Conservation (phyloP, 495 filamentous ascomycete genomes). For the Sporormia fimetaria region DNA sequence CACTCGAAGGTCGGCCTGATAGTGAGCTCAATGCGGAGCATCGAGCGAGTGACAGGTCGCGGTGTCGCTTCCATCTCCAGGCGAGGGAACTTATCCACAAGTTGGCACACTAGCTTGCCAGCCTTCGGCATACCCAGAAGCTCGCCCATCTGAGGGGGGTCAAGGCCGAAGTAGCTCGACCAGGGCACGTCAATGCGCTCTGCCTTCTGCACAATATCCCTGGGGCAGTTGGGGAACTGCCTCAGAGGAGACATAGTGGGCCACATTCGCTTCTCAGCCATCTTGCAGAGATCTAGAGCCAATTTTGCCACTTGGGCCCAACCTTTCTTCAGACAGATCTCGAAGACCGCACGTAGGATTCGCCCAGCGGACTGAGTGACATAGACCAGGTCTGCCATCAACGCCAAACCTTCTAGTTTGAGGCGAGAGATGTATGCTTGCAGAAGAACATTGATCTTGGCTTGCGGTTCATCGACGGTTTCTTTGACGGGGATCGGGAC, state of each 20-base stretch:
- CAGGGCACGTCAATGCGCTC: slow-evolving; percentile 93
- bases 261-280: slow-evolving; percentile 99
- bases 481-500: slow-evolving; percentile 97
- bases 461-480: slow-evolving; percentile 88
- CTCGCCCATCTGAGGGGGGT: slow-evolving; percentile 95
- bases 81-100: slow-evolving; percentile 87
- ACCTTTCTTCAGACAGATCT: slow-evolving; percentile 90
- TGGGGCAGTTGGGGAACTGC: slow-evolving; percentile 65
- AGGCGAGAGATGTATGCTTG: slow-evolving; percentile 95
- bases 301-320: slow-evolving; percentile 91
- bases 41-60: slow-evolving; percentile 87
- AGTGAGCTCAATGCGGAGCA: slow-evolving; percentile 87
- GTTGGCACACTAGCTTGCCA: slow-evolving; percentile 69
- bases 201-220: slow-evolving; percentile 80
- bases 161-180: slow-evolving; percentile 86
- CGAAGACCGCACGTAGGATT: slow-evolving; percentile 90
- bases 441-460: slow-evolving; percentile 97
- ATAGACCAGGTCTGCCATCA: slow-evolving; percentile 98
- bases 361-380: slow-evolving; percentile 96
- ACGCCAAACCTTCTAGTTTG: slow-evolving; percentile 80
- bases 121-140: slow-evolving; percentile 85
- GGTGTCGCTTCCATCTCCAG: slow-evolving; percentile 85
- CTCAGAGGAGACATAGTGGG: slow-evolving; percentile 92
- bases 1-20: slow-evolving; percentile 94
- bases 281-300: slow-evolving; percentile 92